Base-by-base conservation (phyloP, 306 rosid genomes). In the Prunus mira region DNA sequence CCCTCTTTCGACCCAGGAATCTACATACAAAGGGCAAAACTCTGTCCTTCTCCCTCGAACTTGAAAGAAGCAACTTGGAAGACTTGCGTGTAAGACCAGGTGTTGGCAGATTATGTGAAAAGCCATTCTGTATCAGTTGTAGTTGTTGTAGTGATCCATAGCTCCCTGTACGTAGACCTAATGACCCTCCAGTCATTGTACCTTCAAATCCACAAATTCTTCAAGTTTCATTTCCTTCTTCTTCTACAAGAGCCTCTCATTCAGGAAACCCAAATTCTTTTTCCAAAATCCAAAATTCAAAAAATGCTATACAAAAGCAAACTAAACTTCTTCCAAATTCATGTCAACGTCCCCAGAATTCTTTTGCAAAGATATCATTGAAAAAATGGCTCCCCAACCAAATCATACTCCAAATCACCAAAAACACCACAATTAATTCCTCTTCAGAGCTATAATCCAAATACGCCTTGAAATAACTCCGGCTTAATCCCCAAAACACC, bases 141-240 rank as follows among this genome's bases (percentile, higher is more conserved):
- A 83, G 87, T 27, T 67, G 89, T 78, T 85, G 97, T 87, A 92
- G 82, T 72, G 93, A 77, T 71, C 91, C 95, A 81, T 82, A 79
- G 83, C 98, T 92, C 70, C 87, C 89, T 10, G 96, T 86, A 56
- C 98, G 93, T 65, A 85, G 80, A 84, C 96, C 97, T 86, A 90
- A 89, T 89, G 96, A 87, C 92, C 87, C 93, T 87, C 98, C 97
- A 76, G 79, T 90, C 97, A 92, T 90, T 82, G 80, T 81, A 79
- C 81, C 84, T 91, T 86, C 85, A 85, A 82, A 77, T 67, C 74
- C 78, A 78, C 69, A 72, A 76, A 27, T 76, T 78, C 80, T 63
- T 73, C 83, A 41, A 57, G 25, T 78, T 69, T 90, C 97, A 94
- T 90, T 74, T 86, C 93, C 88, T 67, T 77, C 74, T 65, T 58